These are phyloP conservation scores for Boletus sp. DNA, from an alignment of 768 basidiomycete species.

Conservation along the genomic window DNA sequence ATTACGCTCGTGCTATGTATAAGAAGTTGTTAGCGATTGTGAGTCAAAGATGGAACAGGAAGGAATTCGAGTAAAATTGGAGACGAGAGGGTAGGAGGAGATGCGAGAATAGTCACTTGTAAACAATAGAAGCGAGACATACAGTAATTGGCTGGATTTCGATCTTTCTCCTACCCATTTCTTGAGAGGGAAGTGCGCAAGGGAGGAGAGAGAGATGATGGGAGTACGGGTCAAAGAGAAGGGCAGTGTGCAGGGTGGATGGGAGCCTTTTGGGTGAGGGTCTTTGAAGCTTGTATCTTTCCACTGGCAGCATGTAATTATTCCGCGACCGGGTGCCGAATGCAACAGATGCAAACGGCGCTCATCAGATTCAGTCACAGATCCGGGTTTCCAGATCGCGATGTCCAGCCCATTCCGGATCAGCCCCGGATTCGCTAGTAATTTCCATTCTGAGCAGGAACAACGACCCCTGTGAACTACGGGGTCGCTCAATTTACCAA, in stretches of 20 bases:
- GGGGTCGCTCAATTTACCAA: neutral
- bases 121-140: constrained; percentile 33
- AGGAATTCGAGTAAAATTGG: constrained; percentile 31
- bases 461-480: constrained; percentile 9
- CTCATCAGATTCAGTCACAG: constrained; percentile 33
- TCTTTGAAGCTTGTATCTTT: constrained; percentile 36
- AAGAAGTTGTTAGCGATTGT: constrained; percentile 35
- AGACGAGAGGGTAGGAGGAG: constrained; percentile 14
- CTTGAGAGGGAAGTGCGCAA: neutral
- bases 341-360: constrained; percentile 36
- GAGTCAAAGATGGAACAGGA: constrained; percentile 32
- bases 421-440: constrained; percentile 25
- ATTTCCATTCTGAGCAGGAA: neutral
- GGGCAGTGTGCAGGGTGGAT: constrained; percentile 22
- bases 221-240: constrained; percentile 18
- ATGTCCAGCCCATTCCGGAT: constrained; percentile 25
- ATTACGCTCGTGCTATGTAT: constrained; percentile 84
- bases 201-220: constrained; percentile 16
- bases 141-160: constrained; percentile 81
- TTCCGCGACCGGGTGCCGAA: constrained; percentile 40
- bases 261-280: constrained; percentile 34
- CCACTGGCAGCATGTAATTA: constrained; percentile 36
- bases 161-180: constrained; percentile 78
- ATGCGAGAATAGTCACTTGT: constrained; percentile 22
- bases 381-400: constrained; percentile 24